A percentile compares a stretch with the other conserved stretches of the same genome.
phyloP scores from a whole-genome alignment of 768 basidiomycete genomes.

The Tylopilus vinaceipallidus region DNA sequence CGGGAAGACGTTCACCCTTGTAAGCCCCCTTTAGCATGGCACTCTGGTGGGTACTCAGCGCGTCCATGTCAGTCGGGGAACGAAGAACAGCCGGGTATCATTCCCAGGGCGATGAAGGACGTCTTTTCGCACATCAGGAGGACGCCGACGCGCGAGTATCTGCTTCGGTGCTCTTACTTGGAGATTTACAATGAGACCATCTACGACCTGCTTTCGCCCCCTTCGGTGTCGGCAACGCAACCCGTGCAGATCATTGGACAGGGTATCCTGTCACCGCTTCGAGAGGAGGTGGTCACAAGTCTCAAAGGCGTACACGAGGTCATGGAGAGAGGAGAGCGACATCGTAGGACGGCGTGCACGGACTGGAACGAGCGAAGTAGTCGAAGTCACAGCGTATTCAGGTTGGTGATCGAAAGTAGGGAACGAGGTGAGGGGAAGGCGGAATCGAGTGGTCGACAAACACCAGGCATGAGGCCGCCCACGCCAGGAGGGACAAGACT shows the following conservation, averaged over 20 bases:
- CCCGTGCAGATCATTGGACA: conserved; percentile 76
- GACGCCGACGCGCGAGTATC: conserved; percentile 80
- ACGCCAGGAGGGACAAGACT: conserved; percentile 62
- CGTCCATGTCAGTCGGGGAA: conserved; percentile 56
- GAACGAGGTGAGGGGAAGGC: conserved; percentile 56
- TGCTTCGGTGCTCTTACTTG: conserved; percentile 94
- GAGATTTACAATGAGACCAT: conserved; percentile 97
- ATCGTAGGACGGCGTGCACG: conserved; percentile 90
- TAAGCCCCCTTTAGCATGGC: conserved; percentile 20
- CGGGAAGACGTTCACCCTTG: conserved; percentile 71
- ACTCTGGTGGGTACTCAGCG: conserved; percentile 34
- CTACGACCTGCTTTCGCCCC: conserved; percentile 80
- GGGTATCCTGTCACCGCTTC: conserved; percentile 67
- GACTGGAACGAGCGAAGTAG: conserved; percentile 98
- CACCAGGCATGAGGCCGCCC: conserved; percentile 49
- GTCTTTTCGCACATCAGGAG: conserved; percentile 82
- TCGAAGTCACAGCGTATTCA: conserved; percentile 91
- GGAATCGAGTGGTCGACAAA: conserved; percentile 43
- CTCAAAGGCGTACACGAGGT: conserved; percentile 84
- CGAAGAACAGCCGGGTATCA: conserved; percentile 88
- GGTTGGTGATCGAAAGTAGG: conserved; percentile 88
- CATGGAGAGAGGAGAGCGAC: conserved; percentile 79
- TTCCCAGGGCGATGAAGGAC: conserved; percentile 89
- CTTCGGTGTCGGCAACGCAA: conserved; percentile 47
- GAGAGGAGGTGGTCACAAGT: conserved; percentile 93